A percentile compares a stretch with the other conserved stretches of the same genome.
phyloP scores from a whole-genome alignment of 2,329 filamentous ascomycete species.

The Neonectria punicea region DNA sequence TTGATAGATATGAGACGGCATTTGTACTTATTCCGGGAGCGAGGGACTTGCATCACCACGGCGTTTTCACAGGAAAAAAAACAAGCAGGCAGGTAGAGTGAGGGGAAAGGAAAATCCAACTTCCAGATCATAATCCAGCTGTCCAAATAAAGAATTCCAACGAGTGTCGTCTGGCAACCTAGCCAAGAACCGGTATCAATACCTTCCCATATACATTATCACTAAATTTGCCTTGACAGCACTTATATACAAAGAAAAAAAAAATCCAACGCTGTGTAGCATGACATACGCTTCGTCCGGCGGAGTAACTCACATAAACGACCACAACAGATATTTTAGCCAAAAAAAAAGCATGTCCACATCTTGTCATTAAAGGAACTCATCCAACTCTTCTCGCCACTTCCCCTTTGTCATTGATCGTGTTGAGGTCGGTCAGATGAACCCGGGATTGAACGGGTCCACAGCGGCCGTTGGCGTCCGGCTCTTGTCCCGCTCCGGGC shows the following conservation, averaged over 20 bases:
- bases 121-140: slow-evolving; percentile 6
- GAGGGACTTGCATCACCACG: not conserved
- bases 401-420: not conserved
- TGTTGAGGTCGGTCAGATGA: slow-evolving; percentile 30
- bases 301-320: slow-evolving; percentile 11
- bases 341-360: slow-evolving; percentile 7
- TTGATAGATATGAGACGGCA: not conserved
- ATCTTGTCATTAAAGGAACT: slow-evolving; percentile 10
- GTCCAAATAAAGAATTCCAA: not conserved
- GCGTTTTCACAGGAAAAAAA: not conserved
- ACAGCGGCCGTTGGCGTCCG: slow-evolving; percentile 38
- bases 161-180: slow-evolving; percentile 17
- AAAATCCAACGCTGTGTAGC: slow-evolving; percentile 10
- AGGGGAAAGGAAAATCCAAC: not conserved
- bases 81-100: not conserved
- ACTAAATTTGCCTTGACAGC: slow-evolving; percentile 2
- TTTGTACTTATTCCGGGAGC: slow-evolving; percentile 3
- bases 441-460: slow-evolving; percentile 39
- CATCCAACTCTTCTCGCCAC: not conserved
- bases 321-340: not conserved
- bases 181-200: not conserved
- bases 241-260: slow-evolving; percentile 18
- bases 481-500: slow-evolving; percentile 17
- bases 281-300: slow-evolving; percentile 13
- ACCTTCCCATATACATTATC: slow-evolving; percentile 22